Percentiles rank a stretch among this genome's conserved stretches.
phyloP scores from a whole-genome alignment of 2,329 filamentous ascomycete genomes.

The Ascochyta koolunga region DNA sequence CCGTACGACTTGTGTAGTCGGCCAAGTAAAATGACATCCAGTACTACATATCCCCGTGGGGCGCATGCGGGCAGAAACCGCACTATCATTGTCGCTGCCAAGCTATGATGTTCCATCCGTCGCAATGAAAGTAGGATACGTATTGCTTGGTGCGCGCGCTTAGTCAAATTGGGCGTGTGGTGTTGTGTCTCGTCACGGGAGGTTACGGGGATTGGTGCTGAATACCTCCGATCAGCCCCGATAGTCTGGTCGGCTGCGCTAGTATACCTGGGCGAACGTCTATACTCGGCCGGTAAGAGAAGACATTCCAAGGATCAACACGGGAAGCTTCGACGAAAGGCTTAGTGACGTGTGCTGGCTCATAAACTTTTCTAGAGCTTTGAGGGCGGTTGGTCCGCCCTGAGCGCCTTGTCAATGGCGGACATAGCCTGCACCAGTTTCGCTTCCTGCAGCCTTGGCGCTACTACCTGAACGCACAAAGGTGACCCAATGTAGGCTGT shows the following conservation, averaged over 20 bases:
- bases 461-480: conserved; percentile 63
- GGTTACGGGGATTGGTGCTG: conserved; percentile 1
- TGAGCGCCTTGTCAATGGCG: conserved; percentile 57
- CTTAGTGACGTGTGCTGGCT: background rate
- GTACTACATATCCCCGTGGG: conserved; percentile 2
- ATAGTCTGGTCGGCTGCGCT: background rate
- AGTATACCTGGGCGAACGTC: conserved; percentile 1
- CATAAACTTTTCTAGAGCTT: conserved; percentile 22
- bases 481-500: conserved; percentile 61
- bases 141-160: conserved; percentile 12
- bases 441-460: conserved; percentile 61
- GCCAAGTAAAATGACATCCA: background rate
- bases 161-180: conserved; percentile 6
- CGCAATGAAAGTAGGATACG: conserved; percentile 1
- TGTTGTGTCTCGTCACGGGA: conserved; percentile 6
- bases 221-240: background rate
- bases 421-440: conserved; percentile 60
- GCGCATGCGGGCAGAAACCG: conserved; percentile 8
- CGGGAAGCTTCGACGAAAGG: background rate
- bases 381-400: conserved; percentile 14
- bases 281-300: conserved; percentile 14
- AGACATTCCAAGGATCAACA: background rate
- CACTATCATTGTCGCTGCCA: conserved; percentile 9
- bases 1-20: background rate
- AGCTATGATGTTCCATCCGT: background rate